A percentile compares a stretch with the other conserved stretches of the same genome.
Conservation (phyloP, 352 stramenopile species). For the Globisporangium lucens region DNA sequence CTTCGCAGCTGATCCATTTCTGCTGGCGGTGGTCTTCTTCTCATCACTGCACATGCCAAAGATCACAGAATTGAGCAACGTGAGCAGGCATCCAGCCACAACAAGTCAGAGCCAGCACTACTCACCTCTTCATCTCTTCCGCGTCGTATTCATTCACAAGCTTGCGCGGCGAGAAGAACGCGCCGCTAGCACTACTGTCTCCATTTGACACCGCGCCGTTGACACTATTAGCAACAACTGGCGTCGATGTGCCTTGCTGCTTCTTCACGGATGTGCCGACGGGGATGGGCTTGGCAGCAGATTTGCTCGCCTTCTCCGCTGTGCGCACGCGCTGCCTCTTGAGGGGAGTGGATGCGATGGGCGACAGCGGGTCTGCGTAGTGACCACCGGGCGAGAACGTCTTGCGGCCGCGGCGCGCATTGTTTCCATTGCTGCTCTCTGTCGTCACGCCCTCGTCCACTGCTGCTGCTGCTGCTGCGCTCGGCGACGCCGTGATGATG, state of each 20-base stretch:
- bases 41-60: constrained; percentile 6
- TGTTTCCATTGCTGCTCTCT: constrained; percentile 9
- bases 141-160: constrained; percentile 54
- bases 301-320: constrained; percentile 46
- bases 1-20: background rate
- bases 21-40: constrained; percentile 5
- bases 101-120: background rate
- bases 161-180: constrained; percentile 64
- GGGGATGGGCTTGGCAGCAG: constrained; percentile 32
- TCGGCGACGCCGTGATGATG: constrained; percentile 18
- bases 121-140: constrained; percentile 17
- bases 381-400: constrained; percentile 31
- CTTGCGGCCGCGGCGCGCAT: constrained; percentile 11
- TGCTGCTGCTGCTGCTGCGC: constrained; percentile 21
- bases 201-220: constrained; percentile 24
- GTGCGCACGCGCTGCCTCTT: constrained; percentile 62
- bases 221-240: background rate
- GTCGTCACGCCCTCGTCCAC: constrained; percentile 11
- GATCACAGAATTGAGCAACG: background rate
- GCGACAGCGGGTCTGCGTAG: constrained; percentile 77
- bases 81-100: background rate
- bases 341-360: constrained; percentile 82
- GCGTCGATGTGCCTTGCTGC: constrained; percentile 8
- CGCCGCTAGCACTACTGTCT: background rate
- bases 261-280: constrained; percentile 18